Evolutionary conservation across 495 filamentous ascomycete genomes (phyloP).

Genomic region (Lepraria neglecta): DNA sequence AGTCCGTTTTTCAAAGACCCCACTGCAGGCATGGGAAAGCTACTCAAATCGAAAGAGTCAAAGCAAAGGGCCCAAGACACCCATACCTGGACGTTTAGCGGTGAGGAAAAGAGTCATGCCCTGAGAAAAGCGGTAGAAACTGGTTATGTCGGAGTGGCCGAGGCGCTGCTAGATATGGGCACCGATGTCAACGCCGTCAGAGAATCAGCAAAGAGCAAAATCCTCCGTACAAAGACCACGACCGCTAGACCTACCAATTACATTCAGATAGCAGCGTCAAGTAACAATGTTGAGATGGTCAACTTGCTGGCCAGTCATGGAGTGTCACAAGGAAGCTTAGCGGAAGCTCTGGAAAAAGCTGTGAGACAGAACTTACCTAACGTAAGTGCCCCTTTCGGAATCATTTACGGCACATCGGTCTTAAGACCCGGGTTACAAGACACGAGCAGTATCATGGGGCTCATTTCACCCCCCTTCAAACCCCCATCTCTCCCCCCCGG

Average conservation of each 20-base stretch:
- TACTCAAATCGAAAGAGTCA: conserved; percentile 16
- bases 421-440: no score
- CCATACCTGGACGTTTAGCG: conserved; percentile 15
- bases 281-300: conserved; percentile 22
- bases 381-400: no score
- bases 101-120: conserved; percentile 14
- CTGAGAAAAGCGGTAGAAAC: conserved; percentile 13
- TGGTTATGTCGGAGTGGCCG: conserved; percentile 16
- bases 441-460: no score
- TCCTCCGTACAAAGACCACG: not conserved
- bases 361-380: conserved; percentile 18
- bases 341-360: conserved; percentile 17
- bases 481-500: no score
- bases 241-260: conserved; percentile 3
- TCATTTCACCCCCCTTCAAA: no score
- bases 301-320: conserved; percentile 14
- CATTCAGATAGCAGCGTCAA: conserved; percentile 12
- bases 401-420: no score
- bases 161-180: conserved; percentile 18
- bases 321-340: conserved; percentile 2
- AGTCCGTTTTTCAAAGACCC: conserved; percentile 10
- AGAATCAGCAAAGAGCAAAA: conserved; percentile 12
- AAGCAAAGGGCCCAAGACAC: conserved; percentile 17
- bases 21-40: conserved; percentile 4
- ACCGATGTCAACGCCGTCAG: conserved; percentile 16